Evolutionary conservation across 257 asterid species (phyloP).

Genomic region (Nicotiana attenuata): DNA sequence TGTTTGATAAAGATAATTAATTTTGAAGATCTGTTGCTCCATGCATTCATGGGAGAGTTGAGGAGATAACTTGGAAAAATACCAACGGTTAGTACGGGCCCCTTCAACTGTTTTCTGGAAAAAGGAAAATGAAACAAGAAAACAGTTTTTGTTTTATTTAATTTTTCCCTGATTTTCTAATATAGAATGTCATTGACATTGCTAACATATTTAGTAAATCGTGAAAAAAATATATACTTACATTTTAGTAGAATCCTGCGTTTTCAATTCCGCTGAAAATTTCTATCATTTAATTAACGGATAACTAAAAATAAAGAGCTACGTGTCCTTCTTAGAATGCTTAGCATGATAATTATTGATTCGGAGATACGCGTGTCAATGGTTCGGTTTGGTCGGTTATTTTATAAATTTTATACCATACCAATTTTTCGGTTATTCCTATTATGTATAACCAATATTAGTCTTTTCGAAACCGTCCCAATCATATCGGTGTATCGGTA

Average conservation of each 20-base stretch:
- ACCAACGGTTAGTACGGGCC: constrained; percentile 27
- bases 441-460: too few species aligned
- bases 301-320: neutral
- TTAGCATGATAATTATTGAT: neutral
- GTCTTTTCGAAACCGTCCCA: too few species aligned
- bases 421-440: too few species aligned
- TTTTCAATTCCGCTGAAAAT: neutral
- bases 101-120: constrained; percentile 18
- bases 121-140: neutral
- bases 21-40: too few species aligned
- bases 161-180: neutral
- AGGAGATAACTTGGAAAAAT: neutral
- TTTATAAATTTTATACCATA: too few species aligned
- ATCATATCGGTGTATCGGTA: too few species aligned
- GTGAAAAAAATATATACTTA: neutral
- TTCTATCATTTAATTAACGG: neutral
- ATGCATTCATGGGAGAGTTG: neutral
- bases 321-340: neutral
- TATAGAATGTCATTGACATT: neutral
- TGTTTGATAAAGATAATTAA: too few species aligned
- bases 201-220: neutral
- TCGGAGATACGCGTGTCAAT: neutral
- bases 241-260: too few species aligned
- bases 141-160: neutral
- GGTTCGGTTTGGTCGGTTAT: too few species aligned